phyloP scores from a whole-genome alignment of 176 grass and related monocot genomes.

The Oryza rufipogon region DNA sequence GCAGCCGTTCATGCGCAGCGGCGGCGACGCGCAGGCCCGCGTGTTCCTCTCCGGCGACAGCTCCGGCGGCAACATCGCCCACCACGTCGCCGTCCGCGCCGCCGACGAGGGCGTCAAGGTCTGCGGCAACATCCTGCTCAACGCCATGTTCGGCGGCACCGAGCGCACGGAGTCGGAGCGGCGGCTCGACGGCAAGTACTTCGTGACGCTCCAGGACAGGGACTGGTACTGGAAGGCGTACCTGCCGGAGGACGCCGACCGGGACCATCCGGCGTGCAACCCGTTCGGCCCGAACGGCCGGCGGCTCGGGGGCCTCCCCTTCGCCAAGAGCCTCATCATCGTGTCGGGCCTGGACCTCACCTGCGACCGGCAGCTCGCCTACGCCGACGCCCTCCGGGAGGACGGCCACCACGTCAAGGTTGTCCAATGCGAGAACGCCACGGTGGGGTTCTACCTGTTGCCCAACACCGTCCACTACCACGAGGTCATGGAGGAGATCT shows the following conservation, averaged over 20 bases:
- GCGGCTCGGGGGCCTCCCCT: constrained; percentile 53
- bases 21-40: constrained; percentile 44
- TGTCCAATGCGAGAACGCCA: constrained; percentile 84
- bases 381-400: constrained; percentile 69
- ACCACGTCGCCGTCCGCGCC: constrained; percentile 87
- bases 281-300: constrained; percentile 83
- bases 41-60: constrained; percentile 94
- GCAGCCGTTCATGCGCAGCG: constrained; percentile 78
- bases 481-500: constrained; percentile 96
- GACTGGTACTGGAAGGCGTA: constrained; percentile 99
- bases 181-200: constrained; percentile 89
- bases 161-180: constrained; percentile 79
- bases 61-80: constrained; percentile 95
- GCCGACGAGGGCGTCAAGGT: constrained; percentile 75
- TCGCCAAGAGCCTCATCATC: constrained; percentile 93
- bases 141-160: constrained; percentile 93
- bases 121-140: constrained; percentile 82
- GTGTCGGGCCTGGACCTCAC: constrained; percentile 92
- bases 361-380: constrained; percentile 82
- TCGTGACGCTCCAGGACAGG: constrained; percentile 95
- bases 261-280: constrained; percentile 96
- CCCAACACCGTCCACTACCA: constrained; percentile 92
- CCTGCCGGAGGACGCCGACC: constrained; percentile 85
- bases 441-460: constrained; percentile 88
- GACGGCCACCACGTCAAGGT: constrained; percentile 77